Conservation (phyloP, 305 asterid species). For the Fraxinus floribunda region DNA sequence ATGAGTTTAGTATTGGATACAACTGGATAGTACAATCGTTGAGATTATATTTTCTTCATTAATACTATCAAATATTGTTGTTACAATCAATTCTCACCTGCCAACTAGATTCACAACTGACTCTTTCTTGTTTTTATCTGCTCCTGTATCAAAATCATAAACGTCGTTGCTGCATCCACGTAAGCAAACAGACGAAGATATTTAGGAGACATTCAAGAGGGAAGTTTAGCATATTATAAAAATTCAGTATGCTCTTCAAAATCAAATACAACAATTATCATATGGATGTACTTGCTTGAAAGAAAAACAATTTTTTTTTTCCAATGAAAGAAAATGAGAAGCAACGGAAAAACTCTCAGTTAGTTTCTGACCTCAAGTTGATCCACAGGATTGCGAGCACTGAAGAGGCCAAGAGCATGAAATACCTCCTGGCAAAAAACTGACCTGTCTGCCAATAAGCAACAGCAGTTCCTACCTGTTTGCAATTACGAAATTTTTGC, state of each 20-base stretch:
- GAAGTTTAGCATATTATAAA: neutral
- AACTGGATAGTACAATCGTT: neutral
- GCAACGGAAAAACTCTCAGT: neutral
- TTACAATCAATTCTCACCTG: conserved; percentile 33
- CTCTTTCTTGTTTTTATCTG: conserved; percentile 70
- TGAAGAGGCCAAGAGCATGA: conserved; percentile 46
- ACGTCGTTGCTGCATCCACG: conserved; percentile 63
- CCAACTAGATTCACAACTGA: conserved; percentile 57
- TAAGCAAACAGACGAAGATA: conserved; percentile 8
- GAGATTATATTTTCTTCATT: neutral
- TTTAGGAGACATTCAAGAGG: neutral
- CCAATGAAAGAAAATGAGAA: neutral
- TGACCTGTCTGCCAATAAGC: conserved; percentile 57
- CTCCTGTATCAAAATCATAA: conserved; percentile 73
- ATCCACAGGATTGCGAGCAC: conserved; percentile 55
- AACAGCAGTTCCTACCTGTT: conserved; percentile 65
- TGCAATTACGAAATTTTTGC: neutral
- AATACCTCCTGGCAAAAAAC: conserved; percentile 42
- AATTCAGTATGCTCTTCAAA: neutral
- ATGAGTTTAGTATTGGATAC: neutral
- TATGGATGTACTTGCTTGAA: neutral
- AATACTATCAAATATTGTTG: neutral
- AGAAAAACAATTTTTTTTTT: neutral
- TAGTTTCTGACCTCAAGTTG: conserved; percentile 49
- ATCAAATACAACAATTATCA: neutral